A percentile compares a stretch with the other conserved stretches of the same genome.
Conservation (phyloP, 2,329 filamentous ascomycete genomes). For the Emergomyces africanus region DNA sequence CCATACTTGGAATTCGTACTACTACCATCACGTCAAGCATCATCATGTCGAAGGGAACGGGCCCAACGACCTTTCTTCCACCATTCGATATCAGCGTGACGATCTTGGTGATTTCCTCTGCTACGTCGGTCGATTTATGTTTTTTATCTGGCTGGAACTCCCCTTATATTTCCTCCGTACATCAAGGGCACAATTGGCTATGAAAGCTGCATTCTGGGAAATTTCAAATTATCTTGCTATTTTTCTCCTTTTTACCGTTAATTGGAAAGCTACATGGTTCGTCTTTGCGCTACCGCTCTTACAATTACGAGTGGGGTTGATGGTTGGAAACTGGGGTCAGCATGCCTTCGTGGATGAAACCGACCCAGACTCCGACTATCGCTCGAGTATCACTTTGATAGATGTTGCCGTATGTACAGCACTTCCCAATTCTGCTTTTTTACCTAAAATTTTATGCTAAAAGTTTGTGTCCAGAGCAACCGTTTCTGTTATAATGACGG, state of each 20-base stretch:
- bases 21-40: conserved; percentile 75
- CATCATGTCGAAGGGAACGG: conserved; percentile 75
- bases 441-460: background rate
- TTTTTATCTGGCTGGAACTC: conserved; percentile 62
- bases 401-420: conserved; percentile 61
- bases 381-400: conserved; percentile 66
- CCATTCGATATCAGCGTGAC: conserved; percentile 64
- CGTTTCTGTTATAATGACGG: conserved; percentile 74
- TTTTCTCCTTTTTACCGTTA: conserved; percentile 37
- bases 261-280: conserved; percentile 47
- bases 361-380: conserved; percentile 64
- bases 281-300: conserved; percentile 54
- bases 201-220: conserved; percentile 51
- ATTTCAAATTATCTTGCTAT: conserved; percentile 42
- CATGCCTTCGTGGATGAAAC: conserved; percentile 66
- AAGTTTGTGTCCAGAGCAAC: conserved; percentile 46
- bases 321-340: conserved; percentile 77
- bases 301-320: conserved; percentile 56
- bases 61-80: conserved; percentile 61
- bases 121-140: conserved; percentile 61
- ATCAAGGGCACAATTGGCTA: conserved; percentile 41
- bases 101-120: conserved; percentile 51
- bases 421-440: too few relatives aligned
- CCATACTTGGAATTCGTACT: conserved; percentile 77
- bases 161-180: conserved; percentile 60